phyloP scores from a whole-genome alignment of 2,329 filamentous ascomycete genomes.

The Lachnellula hyalina region DNA sequence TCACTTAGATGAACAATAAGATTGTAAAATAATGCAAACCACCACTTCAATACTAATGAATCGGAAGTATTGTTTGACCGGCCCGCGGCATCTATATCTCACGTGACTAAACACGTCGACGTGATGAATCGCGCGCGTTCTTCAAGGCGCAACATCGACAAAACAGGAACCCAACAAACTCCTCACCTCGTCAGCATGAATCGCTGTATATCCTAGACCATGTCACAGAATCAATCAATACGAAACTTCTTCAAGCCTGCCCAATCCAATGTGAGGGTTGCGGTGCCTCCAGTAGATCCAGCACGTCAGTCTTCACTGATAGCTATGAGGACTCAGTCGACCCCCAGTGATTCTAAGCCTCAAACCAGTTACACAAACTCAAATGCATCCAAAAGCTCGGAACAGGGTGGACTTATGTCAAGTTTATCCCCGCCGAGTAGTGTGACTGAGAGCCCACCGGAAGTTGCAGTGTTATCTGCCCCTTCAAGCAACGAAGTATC shows the following conservation, averaged over 20 bases:
- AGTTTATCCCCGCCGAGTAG: slow-evolving; percentile 16
- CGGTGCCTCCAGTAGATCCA: background rate
- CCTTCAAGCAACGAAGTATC: background rate
- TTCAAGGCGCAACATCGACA: background rate
- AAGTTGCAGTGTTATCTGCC: background rate
- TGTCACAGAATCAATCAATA: slow-evolving; percentile 17
- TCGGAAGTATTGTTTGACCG: background rate
- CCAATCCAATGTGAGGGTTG: slow-evolving; percentile 1
- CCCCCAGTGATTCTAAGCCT: background rate
- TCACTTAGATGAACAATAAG: too few species aligned
- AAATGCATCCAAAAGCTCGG: background rate
- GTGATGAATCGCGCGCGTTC: background rate
- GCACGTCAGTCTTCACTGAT: background rate
- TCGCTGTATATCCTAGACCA: background rate
- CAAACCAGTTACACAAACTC: background rate
- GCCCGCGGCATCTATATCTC: background rate
- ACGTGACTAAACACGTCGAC: background rate
- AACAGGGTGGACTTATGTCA: slow-evolving; percentile 1
- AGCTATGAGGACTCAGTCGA: background rate
- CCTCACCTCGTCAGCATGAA: background rate
- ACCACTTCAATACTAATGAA: background rate
- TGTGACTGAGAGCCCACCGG: background rate
- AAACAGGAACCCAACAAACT: background rate
- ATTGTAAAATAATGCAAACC: background rate
- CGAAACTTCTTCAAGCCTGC: slow-evolving; percentile 16